Conservation (phyloP, 164 flowering plant genomes). For the Litsea cubeba region DNA sequence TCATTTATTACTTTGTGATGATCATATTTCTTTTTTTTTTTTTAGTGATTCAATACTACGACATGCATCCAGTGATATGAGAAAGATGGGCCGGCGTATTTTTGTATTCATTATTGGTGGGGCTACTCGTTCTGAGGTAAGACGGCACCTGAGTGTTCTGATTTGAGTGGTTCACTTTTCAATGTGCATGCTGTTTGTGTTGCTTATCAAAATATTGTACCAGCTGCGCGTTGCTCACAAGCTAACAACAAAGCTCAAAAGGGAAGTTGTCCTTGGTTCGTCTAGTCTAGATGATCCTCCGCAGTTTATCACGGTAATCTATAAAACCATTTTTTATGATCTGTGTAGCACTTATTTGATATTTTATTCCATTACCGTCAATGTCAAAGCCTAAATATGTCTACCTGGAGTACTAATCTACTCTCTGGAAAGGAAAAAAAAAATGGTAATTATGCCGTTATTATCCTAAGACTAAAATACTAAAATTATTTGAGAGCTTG, state of each 20-base stretch:
- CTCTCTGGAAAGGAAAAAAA: neutral
- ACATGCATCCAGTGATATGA: slow-evolving; percentile 71
- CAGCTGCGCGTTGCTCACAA: slow-evolving; percentile 92
- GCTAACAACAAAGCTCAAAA: slow-evolving; percentile 68
- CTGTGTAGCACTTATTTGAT: neutral
- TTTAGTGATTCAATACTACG: slow-evolving; percentile 80
- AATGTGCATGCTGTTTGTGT: neutral
- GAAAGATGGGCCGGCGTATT: slow-evolving; percentile 90
- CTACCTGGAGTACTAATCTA: too few species aligned
- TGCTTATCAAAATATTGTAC: slow-evolving; percentile 10
- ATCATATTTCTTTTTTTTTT: slow-evolving; percentile 3
- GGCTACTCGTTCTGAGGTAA: slow-evolving; percentile 98
- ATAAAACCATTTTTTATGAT: neutral
- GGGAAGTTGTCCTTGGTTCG: slow-evolving; percentile 89
- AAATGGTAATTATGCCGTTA: neutral
- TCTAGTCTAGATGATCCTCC: slow-evolving; percentile 96
- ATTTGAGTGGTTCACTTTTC: neutral
- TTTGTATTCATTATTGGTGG: slow-evolving; percentile 95
- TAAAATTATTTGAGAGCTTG: too few species aligned
- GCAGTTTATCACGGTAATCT: slow-evolving; percentile 66
- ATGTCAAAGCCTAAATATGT: neutral
- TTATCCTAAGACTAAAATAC: too few species aligned
- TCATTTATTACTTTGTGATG: neutral
- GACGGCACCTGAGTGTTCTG: neutral
- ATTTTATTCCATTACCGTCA: neutral